A percentile compares a stretch with the other conserved stretches of the same genome.
Conservation (phyloP, 2,329 filamentous ascomycete species). For the Alternaria sp. region DNA sequence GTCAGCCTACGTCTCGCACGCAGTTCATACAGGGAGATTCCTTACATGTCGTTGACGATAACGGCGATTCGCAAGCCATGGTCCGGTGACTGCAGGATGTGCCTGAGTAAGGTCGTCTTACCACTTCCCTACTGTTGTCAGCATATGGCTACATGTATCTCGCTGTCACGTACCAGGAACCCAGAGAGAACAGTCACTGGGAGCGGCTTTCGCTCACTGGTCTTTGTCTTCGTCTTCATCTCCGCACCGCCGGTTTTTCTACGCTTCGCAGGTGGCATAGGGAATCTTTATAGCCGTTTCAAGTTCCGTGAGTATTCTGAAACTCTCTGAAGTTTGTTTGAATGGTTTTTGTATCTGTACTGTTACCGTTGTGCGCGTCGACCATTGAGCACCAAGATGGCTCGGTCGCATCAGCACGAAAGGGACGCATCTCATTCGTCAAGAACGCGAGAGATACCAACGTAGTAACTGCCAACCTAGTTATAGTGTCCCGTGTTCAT, state of each 20-base stretch:
- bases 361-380: slow-evolving; percentile 26
- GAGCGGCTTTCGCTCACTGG: slow-evolving; percentile 48
- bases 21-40: background rate
- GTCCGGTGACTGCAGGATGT: slow-evolving; percentile 70
- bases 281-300: background rate
- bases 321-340: slow-evolving; percentile 1
- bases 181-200: slow-evolving; percentile 70
- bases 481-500: slow-evolving; percentile 2
- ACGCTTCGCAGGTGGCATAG: slow-evolving; percentile 34
- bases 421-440: slow-evolving; percentile 20
- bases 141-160: background rate
- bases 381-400: slow-evolving; percentile 47
- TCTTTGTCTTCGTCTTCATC: slow-evolving; percentile 18
- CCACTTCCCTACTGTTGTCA: slow-evolving; percentile 67
- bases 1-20: background rate
- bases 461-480: background rate
- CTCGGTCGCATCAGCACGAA: slow-evolving; percentile 40
- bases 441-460: slow-evolving; percentile 4
- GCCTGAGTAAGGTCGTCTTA: slow-evolving; percentile 75
- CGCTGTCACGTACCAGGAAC: slow-evolving; percentile 59
- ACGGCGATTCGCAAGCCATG: slow-evolving; percentile 75
- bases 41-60: slow-evolving; percentile 65
- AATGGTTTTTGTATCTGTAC: slow-evolving; percentile 29
- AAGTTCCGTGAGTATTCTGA: background rate
- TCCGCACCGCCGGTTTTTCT: slow-evolving; percentile 24